A percentile compares a stretch with the other conserved stretches of the same genome.
phyloP scores from a whole-genome alignment of 306 rosid species.

The Alnus rubra region DNA sequence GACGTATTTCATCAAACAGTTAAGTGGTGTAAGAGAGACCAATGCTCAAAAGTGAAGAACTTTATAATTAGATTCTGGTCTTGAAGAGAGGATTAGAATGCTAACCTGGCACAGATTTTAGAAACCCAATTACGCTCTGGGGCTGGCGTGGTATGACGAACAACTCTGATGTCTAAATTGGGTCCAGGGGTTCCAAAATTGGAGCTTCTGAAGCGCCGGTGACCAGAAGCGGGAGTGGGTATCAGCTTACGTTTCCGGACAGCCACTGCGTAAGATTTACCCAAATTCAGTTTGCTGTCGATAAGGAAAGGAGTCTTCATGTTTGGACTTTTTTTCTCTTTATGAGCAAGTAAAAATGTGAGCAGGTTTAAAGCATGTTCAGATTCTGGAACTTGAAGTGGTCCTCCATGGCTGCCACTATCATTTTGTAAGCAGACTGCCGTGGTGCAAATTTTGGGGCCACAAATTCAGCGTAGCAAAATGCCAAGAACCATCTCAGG shows the following conservation, averaged over 20 bases:
- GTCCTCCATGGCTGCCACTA: too few relatives aligned
- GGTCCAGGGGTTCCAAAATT: background rate
- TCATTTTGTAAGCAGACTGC: too few relatives aligned
- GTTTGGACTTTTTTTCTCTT: background rate
- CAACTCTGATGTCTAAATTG: background rate
- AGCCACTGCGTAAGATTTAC: background rate
- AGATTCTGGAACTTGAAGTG: background rate
- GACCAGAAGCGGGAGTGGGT: background rate
- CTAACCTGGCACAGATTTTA: slow-evolving; percentile 2
- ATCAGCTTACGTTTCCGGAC: background rate
- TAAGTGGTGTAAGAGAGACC: background rate
- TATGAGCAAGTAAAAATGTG: too few relatives aligned
- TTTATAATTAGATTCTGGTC: background rate
- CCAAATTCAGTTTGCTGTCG: background rate
- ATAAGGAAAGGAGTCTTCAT: background rate
- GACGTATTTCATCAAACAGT: background rate
- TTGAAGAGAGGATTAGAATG: slow-evolving; percentile 7
- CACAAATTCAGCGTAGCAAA: too few relatives aligned
- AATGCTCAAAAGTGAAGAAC: background rate
- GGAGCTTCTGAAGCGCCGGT: background rate
- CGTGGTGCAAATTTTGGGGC: too few relatives aligned
- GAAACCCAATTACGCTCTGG: background rate
- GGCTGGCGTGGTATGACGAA: background rate
- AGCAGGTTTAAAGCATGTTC: background rate
- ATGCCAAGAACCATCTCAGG: too few relatives aligned